Evolutionary conservation across 140 eudicot genomes (phyloP), one percentile per base, ranked within the genome.

Genomic region (Oenanthe javanica): DNA sequence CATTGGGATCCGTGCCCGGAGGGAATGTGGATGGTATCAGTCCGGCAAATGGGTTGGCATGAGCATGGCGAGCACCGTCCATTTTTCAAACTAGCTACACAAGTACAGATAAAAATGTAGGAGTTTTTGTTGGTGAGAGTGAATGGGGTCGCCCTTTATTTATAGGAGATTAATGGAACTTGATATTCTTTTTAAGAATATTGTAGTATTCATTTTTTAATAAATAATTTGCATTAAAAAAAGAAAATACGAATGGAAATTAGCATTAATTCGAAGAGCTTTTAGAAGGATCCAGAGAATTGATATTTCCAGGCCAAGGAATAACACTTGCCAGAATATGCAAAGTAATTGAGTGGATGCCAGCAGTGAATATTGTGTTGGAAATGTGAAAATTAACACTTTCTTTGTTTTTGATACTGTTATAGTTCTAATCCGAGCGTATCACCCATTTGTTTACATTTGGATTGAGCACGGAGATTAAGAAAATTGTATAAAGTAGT

Each of bases 1-100:
- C 85, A 79, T 77, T 94, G 45, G 97, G 97, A 76, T 94, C 98
- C 0, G 98, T 94, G 19, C 97, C 98, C 0, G 98, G 97, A 1
- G 98, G 94, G 71, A 92, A 94, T n/a, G 90, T 85, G 19, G 98
- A 93, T 36, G 98, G 98, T 52, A 88, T 42, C 6, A 89, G 88
- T 4, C 96, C 78, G 18, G 92, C 86, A 71, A 93, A 91, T 42
- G 98, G 98, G 77, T 86, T 87, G 21, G 91, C 94, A 79, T n/a
- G 48, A 10, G 0, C 23, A 36, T 15, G 46, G 75, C 38, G 10
- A 3, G 7, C 47, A 15, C 75, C 46, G 46, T 27, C 42, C 72
- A 66, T 31, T 27, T 66, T 31, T 64, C 18, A 11, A 4, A 11
- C n/a, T n/a, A 52, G 59, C 42, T 27, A 3, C 5, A 25, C 6